Evolutionary conservation across 805 yeast genomes (phyloP), one percentile per base, ranked within the genome.

Genomic region (Ogataea trehalophila): DNA sequence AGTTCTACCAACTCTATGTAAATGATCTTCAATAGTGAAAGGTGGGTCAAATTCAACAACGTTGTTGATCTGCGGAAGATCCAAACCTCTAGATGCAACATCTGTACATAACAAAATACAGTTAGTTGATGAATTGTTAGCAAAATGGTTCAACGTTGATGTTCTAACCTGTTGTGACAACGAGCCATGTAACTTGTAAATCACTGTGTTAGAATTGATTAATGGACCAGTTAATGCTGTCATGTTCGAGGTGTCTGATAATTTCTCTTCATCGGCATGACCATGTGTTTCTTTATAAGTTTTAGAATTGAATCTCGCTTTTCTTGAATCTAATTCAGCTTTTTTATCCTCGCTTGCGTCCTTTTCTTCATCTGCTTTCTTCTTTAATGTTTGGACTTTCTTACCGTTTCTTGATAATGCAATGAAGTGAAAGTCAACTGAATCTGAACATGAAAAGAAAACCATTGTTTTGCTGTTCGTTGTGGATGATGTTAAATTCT

Each of bases 51-150:
- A 85, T 65, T 94, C 99, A 17, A 94, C 74, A 33, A 94, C 96
- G 42, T 84, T 80, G 40, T 94, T 79, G 49, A 94, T 88, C 43
- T 80, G 76, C 2, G 97, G 96, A 47, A 94, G 71, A 73, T 94
- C 99, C 52, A 94, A 74, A 52, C 99, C 99, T 70, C 99, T 81
- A 33, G 98, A 83, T 0, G 97, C 99, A 51, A 94, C 98, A 75
- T 94, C 99, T 0, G 99, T 94, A 73, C 98, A 92, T 57, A 94
- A 79, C 59, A 94, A 73, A 18, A 94, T 74, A 2, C 74, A 71
- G 37, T 70, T 70, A 1, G 64, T 70, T 39, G 58, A 62, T 43
- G 60, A 66, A 57, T 64, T 63, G 52, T 69, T 75, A 36, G 73
- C 69, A 66, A 87, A 89, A 39, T 79, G 76, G 18, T 75, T 75